A percentile compares a stretch with the other conserved stretches of the same genome.
phyloP scores from a whole-genome alignment of 2,329 filamentous ascomycete genomes.

The Stachybotrys chartarum region DNA sequence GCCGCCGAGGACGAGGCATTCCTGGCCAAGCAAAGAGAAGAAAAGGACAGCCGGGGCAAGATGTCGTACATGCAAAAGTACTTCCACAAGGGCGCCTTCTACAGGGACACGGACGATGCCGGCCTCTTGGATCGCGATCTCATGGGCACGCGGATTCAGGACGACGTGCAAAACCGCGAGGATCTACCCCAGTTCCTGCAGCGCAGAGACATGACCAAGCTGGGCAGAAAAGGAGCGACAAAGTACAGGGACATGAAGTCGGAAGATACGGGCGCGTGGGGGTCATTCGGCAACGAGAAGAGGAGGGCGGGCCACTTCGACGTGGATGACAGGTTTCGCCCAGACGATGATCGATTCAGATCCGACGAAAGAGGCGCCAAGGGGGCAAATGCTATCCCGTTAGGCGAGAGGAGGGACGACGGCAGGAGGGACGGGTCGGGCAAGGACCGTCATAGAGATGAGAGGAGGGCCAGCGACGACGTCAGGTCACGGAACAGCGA shows the following conservation, averaged over 20 bases:
- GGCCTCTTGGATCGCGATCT: constrained; percentile 75
- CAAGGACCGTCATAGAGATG: constrained; percentile 15
- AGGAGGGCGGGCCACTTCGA: constrained; percentile 25
- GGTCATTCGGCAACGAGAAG: constrained; percentile 49
- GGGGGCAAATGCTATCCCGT: constrained; percentile 64
- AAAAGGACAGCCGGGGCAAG: constrained; percentile 70
- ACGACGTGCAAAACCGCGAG: constrained; percentile 77
- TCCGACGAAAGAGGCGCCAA: constrained; percentile 39
- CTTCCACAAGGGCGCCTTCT: constrained; percentile 95
- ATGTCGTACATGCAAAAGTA: constrained; percentile 93
- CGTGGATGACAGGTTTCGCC: constrained; percentile 60
- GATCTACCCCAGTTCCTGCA: constrained; percentile 86
- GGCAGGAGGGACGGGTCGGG: constrained; percentile 22
- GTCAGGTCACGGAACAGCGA: not conserved
- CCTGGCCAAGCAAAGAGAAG: constrained; percentile 70
- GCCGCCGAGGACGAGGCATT: constrained; percentile 76
- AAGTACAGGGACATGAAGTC: constrained; percentile 81
- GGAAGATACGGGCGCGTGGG: constrained; percentile 90
- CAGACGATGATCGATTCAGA: constrained; percentile 48
- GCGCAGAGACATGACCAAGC: constrained; percentile 84
- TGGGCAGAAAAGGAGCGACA: constrained; percentile 86
- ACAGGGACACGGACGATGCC: constrained; percentile 70
- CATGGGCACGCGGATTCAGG: constrained; percentile 75
- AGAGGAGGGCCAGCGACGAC: constrained; percentile 22
- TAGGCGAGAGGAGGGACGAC: constrained; percentile 52